phyloP scores from a whole-genome alignment of 192 early-diverging fungal species.

The Allomyces macrogynus region DNA sequence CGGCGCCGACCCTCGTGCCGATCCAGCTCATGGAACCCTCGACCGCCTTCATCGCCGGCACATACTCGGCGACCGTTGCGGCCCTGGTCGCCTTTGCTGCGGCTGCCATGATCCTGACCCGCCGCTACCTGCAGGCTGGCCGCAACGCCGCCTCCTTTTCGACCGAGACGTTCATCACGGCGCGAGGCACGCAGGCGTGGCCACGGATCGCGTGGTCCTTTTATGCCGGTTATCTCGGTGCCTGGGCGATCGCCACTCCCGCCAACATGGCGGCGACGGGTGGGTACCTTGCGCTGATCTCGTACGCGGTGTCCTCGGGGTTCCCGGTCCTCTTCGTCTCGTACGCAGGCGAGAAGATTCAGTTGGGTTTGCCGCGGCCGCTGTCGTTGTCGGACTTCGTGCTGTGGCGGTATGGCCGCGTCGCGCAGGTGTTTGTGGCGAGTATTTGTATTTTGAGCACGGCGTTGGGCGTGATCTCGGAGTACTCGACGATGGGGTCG shows the following conservation, averaged over 20 bases:
- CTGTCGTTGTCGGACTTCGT: not conserved
- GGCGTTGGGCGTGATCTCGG: constrained; percentile 8
- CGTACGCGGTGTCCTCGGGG: not conserved
- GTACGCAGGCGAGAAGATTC: not conserved
- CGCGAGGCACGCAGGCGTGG: constrained; percentile 13
- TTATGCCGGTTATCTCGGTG: constrained; percentile 19
- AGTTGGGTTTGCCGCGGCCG: not conserved
- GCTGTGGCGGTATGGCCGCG: not conserved
- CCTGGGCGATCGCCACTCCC: constrained; percentile 9
- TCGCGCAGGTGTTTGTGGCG: constrained; percentile 13
- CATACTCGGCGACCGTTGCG: not conserved
- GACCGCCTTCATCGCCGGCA: not conserved
- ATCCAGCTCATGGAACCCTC: not conserved
- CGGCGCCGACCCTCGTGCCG: not conserved
- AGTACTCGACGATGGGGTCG: constrained; percentile 19
- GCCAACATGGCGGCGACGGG: not conserved
- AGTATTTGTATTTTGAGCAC: constrained; percentile 19
- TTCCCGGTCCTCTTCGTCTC: not conserved
- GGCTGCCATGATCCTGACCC: not conserved
- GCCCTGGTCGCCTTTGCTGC: not conserved
- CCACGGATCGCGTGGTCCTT: constrained; percentile 14
- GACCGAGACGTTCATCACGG: constrained; percentile 23
- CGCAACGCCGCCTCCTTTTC: not conserved
- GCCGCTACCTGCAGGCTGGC: not conserved
- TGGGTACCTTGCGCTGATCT: not conserved